Evolutionary conservation across 2,329 filamentous ascomycete species (phyloP), one percentile per base, ranked within the genome.

Genomic region (Alternaria sp.): DNA sequence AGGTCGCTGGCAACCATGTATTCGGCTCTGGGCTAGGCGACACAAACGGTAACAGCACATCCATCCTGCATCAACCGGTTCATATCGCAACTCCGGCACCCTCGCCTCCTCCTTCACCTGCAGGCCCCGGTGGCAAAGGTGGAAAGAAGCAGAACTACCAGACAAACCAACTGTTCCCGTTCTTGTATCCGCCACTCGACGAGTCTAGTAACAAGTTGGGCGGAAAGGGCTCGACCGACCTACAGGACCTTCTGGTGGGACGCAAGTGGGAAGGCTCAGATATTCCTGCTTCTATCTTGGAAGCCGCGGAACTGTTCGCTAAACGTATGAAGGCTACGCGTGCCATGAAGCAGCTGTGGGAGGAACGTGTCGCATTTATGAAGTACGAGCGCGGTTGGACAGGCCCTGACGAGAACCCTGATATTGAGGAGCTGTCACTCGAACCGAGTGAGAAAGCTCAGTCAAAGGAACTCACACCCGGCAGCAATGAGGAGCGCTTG

Each of bases 71-170:
- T 77, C 95, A 98, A 74, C 93, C 96, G 6, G 95, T 99, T 6
- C 96, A 99, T 79, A 99, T 99, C 71, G 96, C 96, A n/a, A 99
- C 96, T 1, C 96, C 96, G 0, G 95, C 94, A 0, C 96, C 96
- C 2, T 99, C 96, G 0, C 96, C 96, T 23, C 96, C 96, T 0
- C 96, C 96, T 1, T 97, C 95, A 1, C 96, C 96, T 10, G 90
- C 91, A 32, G 94, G 88, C 1, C 87, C 88, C 4, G 88, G 93
- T 25, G 93, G 93, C 0, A 99, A 98, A 79, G 93, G 92, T 56
- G 94, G 91, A 1, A 99, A 99, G 84, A 99, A 99, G 77, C 96
- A 99, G 75, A 99, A 98, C 71, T 99, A 99, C 74, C 96, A 99
- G 79, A 99, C 96, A 0, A 99, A 99, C 75, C 96, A 99, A 73